Evolutionary conservation across 768 basidiomycete genomes (phyloP).

Genomic region (Suillus weaverae): DNA sequence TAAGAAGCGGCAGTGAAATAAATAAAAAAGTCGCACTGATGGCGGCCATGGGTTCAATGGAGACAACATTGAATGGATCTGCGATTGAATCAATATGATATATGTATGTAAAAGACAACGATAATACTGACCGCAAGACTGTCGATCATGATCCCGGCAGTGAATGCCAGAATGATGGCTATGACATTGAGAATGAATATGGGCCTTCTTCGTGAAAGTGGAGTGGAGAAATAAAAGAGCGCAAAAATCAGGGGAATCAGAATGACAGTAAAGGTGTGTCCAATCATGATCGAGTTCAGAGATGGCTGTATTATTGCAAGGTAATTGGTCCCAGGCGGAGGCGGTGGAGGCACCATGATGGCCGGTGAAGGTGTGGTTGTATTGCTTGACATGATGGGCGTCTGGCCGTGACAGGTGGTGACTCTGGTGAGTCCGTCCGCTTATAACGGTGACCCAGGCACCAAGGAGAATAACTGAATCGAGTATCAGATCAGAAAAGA

Average conservation of each 20-base stretch:
- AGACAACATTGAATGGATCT: neutral
- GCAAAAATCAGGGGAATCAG: slow-evolving; percentile 11
- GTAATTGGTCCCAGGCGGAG: slow-evolving; percentile 5
- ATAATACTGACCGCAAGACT: neutral
- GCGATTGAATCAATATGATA: neutral
- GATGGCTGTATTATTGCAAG: slow-evolving; percentile 7
- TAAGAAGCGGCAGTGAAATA: neutral
- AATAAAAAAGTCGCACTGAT: neutral
- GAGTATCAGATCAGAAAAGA: neutral
- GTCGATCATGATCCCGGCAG: slow-evolving; percentile 6
- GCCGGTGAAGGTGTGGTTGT: neutral
- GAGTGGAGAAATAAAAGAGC: slow-evolving; percentile 27
- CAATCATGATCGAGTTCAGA: slow-evolving; percentile 2
- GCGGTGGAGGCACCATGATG: neutral
- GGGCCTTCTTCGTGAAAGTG: slow-evolving; percentile 18
- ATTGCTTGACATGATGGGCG: neutral
- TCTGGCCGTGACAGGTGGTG: neutral
- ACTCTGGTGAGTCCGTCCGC: neutral
- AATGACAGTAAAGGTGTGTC: neutral
- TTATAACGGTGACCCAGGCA: neutral
- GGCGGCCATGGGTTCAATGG: neutral
- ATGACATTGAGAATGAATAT: slow-evolving; percentile 28
- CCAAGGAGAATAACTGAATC: neutral
- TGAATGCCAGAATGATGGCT: slow-evolving; percentile 18
- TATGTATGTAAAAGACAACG: slow-evolving; percentile 10